Evolutionary conservation across 1,284 basidiomycete genomes (phyloP).

Genomic region (Sanghuangporus baumii): DNA sequence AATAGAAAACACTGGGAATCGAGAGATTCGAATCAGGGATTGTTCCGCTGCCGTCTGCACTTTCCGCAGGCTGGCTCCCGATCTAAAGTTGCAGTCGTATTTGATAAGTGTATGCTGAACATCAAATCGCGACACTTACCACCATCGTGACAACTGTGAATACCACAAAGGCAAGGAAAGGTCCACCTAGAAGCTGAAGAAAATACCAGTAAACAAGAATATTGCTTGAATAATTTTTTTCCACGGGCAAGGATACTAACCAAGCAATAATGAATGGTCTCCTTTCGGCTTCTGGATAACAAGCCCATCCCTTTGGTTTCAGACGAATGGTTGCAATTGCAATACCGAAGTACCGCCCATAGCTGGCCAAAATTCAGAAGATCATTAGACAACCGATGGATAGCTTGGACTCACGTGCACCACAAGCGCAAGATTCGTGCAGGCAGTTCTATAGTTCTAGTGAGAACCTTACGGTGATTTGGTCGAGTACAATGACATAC

Average conservation of each 20-base stretch:
- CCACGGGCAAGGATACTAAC: neutral
- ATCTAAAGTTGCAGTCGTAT: neutral
- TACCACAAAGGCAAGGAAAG: slow-evolving; percentile 9
- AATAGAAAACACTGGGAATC: slow-evolving; percentile 16
- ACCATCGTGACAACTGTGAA: slow-evolving; percentile 10
- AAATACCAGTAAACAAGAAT: neutral
- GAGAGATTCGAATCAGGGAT: slow-evolving; percentile 14
- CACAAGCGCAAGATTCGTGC: slow-evolving; percentile 13
- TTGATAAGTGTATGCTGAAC: neutral
- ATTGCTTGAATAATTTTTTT: neutral
- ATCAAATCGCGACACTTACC: neutral
- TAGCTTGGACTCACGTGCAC: slow-evolving; percentile 9
- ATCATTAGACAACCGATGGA: neutral
- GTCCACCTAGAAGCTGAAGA: slow-evolving; percentile 7
- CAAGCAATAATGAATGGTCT: neutral
- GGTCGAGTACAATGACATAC: neutral
- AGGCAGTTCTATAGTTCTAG: slow-evolving; percentile 7
- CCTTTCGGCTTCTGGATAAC: neutral
- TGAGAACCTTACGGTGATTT: neutral
- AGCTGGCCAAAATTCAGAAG: neutral
- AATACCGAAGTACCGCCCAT: slow-evolving; percentile 1
- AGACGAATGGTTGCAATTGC: neutral
- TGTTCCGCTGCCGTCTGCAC: neutral
- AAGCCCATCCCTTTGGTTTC: neutral
- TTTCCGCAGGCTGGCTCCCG: neutral